Percentiles rank a stretch among this genome's conserved stretches.
Conservation (phyloP, 1,139 yeast species). For the Pichia sp. region DNA sequence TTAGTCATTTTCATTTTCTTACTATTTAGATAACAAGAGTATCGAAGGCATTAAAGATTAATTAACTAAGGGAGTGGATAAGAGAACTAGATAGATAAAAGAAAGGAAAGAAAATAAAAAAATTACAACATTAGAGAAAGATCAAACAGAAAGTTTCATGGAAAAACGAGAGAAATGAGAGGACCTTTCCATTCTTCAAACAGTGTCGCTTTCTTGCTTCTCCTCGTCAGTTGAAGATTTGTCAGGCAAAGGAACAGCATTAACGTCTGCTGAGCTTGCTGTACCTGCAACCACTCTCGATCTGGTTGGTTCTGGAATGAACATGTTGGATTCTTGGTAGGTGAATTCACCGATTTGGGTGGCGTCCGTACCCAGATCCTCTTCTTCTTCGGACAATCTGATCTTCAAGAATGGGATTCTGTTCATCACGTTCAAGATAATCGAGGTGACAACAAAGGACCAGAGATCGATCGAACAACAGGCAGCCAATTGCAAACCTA, state of each 20-base stretch:
- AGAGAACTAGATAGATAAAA: not conserved
- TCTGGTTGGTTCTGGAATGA: conserved; percentile 74
- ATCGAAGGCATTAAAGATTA: not conserved
- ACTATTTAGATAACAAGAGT: not conserved
- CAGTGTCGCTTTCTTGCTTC: conserved; percentile 11
- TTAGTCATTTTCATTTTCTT: not conserved
- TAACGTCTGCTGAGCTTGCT: conserved; percentile 25
- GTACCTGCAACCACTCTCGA: conserved; percentile 31
- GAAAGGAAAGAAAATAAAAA: not conserved
- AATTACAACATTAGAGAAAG: not conserved
- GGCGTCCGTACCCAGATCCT: conserved; percentile 81
- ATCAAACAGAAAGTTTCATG: not conserved
- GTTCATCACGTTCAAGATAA: conserved; percentile 71
- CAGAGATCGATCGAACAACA: conserved; percentile 69
- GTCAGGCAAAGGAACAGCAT: conserved; percentile 31
- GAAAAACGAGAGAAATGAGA: not conserved
- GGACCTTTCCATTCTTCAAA: not conserved
- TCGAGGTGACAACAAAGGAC: conserved; percentile 74
- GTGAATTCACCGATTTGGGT: conserved; percentile 83
- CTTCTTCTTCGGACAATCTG: conserved; percentile 87
- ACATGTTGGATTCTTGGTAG: conserved; percentile 61
- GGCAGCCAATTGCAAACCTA: conserved; percentile 92
- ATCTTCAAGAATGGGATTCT: conserved; percentile 76
- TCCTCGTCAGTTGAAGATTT: conserved; percentile 19
- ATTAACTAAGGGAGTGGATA: not conserved